Conservation (phyloP, 1,284 basidiomycete genomes). For the Tylopilus orsonianus region DNA sequence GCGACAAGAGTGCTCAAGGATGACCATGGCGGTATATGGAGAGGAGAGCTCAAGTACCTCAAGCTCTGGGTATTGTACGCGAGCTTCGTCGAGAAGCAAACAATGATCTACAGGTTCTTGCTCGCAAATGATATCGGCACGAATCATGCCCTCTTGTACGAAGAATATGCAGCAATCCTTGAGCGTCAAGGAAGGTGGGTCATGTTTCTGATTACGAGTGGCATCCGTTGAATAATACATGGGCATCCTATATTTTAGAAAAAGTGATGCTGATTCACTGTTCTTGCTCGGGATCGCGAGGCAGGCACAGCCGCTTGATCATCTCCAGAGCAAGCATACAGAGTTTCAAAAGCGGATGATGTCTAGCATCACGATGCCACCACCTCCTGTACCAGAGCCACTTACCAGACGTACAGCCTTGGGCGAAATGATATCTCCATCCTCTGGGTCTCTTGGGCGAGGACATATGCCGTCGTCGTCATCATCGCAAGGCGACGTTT, state of each 20-base stretch:
- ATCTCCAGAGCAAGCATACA: constrained; percentile 69
- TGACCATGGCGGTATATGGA: constrained; percentile 62
- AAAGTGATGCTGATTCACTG: constrained; percentile 82
- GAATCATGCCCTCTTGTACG: constrained; percentile 79
- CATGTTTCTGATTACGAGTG: background rate
- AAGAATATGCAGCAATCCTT: constrained; percentile 83
- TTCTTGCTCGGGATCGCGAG: constrained; percentile 87
- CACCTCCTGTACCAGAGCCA: constrained; percentile 33
- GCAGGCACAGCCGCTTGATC: constrained; percentile 72
- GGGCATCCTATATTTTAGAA: constrained; percentile 44
- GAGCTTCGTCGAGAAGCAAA: constrained; percentile 72
- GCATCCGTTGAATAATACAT: constrained; percentile 3
- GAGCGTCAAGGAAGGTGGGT: constrained; percentile 70
- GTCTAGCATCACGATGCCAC: constrained; percentile 41
- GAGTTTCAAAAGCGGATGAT: constrained; percentile 86
- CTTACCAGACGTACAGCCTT: constrained; percentile 37
- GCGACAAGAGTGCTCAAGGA: constrained; percentile 76
- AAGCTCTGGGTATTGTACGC: constrained; percentile 93
- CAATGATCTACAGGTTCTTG: constrained; percentile 81
- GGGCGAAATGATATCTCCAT: constrained; percentile 33
- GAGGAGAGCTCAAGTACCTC: constrained; percentile 80
- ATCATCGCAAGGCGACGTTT: constrained; percentile 27
- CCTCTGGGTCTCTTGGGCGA: constrained; percentile 24
- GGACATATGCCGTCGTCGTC: constrained; percentile 27
- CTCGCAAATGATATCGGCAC: constrained; percentile 90